A percentile compares a stretch with the other conserved stretches of the same genome.
Conservation (phyloP, 2,329 filamentous ascomycete genomes). For the Fusarium multiceps region DNA sequence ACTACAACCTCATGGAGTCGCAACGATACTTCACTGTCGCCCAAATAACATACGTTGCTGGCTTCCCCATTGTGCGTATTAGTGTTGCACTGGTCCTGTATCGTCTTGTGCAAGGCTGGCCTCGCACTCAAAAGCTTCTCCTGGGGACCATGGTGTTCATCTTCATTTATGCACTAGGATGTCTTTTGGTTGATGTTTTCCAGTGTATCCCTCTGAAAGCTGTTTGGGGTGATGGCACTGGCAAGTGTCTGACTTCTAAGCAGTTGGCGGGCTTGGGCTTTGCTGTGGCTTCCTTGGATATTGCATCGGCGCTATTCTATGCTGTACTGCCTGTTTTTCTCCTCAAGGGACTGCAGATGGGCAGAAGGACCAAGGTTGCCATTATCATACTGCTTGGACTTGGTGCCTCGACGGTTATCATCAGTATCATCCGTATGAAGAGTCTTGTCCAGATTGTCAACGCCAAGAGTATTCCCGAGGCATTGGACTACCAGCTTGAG, state of each 20-base stretch:
- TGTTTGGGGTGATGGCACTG: conserved; percentile 7
- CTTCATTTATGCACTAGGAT: conserved; percentile 1
- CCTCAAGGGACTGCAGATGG: conserved; percentile 10
- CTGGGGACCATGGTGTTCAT: not conserved
- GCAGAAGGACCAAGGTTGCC: not conserved
- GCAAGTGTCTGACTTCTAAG: not conserved
- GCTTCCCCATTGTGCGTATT: conserved; percentile 1
- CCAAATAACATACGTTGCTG: conserved; percentile 7
- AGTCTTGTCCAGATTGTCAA: not conserved
- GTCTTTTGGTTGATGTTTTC: conserved; percentile 1
- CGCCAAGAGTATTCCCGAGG: not conserved
- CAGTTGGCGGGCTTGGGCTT: conserved; percentile 3
- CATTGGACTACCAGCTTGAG: conserved; percentile 4
- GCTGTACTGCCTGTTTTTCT: not conserved
- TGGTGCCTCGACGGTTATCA: not conserved
- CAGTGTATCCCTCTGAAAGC: conserved; percentile 6
- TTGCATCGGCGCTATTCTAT: conserved; percentile 5
- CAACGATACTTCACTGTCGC: conserved; percentile 9
- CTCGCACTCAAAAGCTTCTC: not conserved
- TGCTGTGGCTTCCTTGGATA: not conserved
- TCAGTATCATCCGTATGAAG: conserved; percentile 5
- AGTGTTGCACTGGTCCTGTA: conserved; percentile 3
- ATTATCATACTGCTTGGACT: conserved; percentile 8
- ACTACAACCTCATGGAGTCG: conserved; percentile 2
- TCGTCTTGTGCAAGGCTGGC: conserved; percentile 8